A percentile compares a stretch with the other conserved stretches of the same genome.
Evolutionary conservation across 2,329 filamentous ascomycete genomes (phyloP).

Genomic region (Aspergillus fijiensis): DNA sequence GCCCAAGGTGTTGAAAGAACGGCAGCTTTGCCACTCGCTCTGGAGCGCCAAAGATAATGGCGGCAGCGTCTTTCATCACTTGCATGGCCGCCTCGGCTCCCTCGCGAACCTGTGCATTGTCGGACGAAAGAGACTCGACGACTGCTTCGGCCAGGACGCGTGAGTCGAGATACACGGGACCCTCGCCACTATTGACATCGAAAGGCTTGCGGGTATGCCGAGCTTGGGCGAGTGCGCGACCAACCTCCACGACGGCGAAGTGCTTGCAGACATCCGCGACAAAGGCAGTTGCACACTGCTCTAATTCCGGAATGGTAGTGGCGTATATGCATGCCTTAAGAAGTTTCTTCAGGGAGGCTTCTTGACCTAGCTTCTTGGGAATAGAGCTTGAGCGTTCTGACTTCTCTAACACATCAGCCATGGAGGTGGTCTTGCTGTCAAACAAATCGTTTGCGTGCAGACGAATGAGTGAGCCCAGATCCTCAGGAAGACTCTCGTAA

Average conservation of each 20-base stretch:
- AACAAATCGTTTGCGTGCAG: slow-evolving; percentile 86
- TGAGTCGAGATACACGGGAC: slow-evolving; percentile 82
- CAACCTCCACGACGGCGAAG: slow-evolving; percentile 86
- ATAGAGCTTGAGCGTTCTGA: slow-evolving; percentile 81
- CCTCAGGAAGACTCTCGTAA: slow-evolving; percentile 82
- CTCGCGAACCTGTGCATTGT: slow-evolving; percentile 75
- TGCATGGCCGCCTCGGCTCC: slow-evolving; percentile 76
- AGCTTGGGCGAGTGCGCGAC: slow-evolving; percentile 74
- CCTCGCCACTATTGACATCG: slow-evolving; percentile 81
- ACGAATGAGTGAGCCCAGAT: slow-evolving; percentile 78
- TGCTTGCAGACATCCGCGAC: slow-evolving; percentile 81
- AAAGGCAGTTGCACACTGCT: slow-evolving; percentile 71
- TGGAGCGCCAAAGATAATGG: slow-evolving; percentile 74
- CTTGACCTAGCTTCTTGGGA: slow-evolving; percentile 81
- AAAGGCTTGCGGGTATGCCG: slow-evolving; percentile 78
- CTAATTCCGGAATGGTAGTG: slow-evolving; percentile 76
- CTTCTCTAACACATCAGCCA: slow-evolving; percentile 66
- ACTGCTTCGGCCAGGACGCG: slow-evolving; percentile 84
- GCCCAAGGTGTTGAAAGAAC: slow-evolving; percentile 81
- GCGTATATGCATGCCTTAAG: slow-evolving; percentile 87
- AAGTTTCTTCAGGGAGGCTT: slow-evolving; percentile 77
- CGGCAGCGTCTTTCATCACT: slow-evolving; percentile 73
- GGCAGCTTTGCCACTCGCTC: slow-evolving; percentile 71
- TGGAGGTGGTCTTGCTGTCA: slow-evolving; percentile 68
- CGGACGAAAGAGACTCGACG: slow-evolving; percentile 84